A percentile compares a stretch with the other conserved stretches of the same genome.
These are phyloP conservation scores for Trichoderma asperelloides DNA, from an alignment of 495 filamentous ascomycete species.

Conservation along the genomic window DNA sequence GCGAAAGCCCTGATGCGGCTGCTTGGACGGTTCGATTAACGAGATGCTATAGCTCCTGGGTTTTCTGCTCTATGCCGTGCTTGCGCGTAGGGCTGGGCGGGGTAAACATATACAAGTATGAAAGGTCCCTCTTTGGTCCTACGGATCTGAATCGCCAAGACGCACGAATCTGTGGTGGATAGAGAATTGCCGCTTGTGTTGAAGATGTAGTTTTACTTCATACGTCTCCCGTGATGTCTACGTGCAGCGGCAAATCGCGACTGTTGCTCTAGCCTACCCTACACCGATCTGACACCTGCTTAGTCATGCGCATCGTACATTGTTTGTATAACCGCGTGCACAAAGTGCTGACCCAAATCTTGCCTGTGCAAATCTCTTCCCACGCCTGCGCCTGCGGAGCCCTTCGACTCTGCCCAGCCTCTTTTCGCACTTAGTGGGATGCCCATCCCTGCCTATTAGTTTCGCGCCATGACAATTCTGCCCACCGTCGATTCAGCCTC, in stretches of 20 bases:
- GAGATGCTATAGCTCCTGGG: not conserved
- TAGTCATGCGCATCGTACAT: not conserved
- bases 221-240: not conserved
- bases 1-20: not conserved
- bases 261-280: not conserved
- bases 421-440: not conserved
- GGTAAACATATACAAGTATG: not conserved
- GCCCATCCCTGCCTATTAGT: not conserved
- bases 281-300: not conserved
- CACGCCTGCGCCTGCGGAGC: not conserved
- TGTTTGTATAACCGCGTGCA: not conserved
- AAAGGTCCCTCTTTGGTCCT: not conserved
- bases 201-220: not conserved
- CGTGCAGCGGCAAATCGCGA: not conserved
- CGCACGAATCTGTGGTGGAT: not conserved
- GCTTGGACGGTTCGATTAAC: not conserved
- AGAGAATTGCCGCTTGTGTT: not conserved
- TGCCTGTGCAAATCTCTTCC: not conserved
- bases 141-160: not conserved
- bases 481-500: slow-evolving; percentile 5
- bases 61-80: not conserved
- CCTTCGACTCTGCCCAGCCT: not conserved
- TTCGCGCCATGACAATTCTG: not conserved
- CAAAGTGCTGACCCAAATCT: not conserved
- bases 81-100: not conserved